These are phyloP conservation scores for Chalciporus piperatus DNA, from an alignment of 768 basidiomycete genomes.

Conservation along the genomic window DNA sequence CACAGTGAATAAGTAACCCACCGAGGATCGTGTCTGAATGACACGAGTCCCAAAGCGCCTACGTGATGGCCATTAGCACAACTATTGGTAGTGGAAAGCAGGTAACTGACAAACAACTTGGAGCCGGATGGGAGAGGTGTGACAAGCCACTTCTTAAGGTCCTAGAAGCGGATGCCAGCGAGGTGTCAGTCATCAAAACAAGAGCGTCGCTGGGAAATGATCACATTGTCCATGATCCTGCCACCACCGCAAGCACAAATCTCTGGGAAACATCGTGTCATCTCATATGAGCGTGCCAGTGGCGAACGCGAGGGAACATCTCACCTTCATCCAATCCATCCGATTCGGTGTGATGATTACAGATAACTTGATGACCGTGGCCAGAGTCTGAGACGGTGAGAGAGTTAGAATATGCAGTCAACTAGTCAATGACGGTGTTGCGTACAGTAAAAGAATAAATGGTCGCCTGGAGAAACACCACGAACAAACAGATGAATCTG, in stretches of 20 bases:
- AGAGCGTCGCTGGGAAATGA: constrained; percentile 20
- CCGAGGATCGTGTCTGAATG: constrained; percentile 31
- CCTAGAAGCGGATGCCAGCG: constrained; percentile 4
- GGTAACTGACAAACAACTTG: constrained; percentile 25
- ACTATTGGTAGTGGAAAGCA: neutral
- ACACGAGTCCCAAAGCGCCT: constrained; percentile 31
- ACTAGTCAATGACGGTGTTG: neutral
- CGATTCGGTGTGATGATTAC: constrained; percentile 42
- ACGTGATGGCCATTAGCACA: neutral
- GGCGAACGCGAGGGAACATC: neutral
- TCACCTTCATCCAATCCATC: constrained; percentile 56
- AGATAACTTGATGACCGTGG: constrained; percentile 45
- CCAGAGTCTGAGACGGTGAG: constrained; percentile 42
- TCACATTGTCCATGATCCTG: constrained; percentile 25
- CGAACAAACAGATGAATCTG: constrained; percentile 44
- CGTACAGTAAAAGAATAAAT: constrained; percentile 59
- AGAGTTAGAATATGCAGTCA: neutral
- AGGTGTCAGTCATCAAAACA: constrained; percentile 26
- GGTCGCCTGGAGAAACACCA: constrained; percentile 45
- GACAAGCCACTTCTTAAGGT: constrained; percentile 22
- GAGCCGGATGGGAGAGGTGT: constrained; percentile 26
- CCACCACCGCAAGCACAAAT: constrained; percentile 9
- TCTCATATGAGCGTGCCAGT: neutral
- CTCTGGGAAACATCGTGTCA: constrained; percentile 4
- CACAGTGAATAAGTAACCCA: neutral